Conservation (phyloP, 768 basidiomycete genomes). For the Naematelia encephala region DNA sequence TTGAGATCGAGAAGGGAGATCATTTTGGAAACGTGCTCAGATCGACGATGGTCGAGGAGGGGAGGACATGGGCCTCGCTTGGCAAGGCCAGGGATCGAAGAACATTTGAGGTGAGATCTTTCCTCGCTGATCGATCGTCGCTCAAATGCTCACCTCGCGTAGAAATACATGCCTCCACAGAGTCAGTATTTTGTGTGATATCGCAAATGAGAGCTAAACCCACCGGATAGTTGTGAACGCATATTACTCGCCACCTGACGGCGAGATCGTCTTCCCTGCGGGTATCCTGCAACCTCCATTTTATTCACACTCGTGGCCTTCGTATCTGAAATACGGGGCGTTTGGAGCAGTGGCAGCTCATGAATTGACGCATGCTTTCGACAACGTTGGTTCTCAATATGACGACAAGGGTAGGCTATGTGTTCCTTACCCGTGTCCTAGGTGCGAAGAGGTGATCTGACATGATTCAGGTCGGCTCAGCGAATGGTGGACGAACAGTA, state of each 20-base stretch:
- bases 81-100: conserved; percentile 68
- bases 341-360: conserved; percentile 91
- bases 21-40: conserved; percentile 82
- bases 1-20: conserved; percentile 63
- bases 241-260: conserved; percentile 63
- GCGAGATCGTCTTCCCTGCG: conserved; percentile 91
- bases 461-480: conserved; percentile 28
- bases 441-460: background rate
- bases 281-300: conserved; percentile 91
- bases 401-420: conserved; percentile 77
- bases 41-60: conserved; percentile 60
- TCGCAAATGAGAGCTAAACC: conserved; percentile 32
- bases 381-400: conserved; percentile 75
- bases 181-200: background rate
- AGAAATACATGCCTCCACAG: background rate
- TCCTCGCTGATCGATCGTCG: background rate
- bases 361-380: conserved; percentile 67
- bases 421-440: background rate
- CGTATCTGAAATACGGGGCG: conserved; percentile 83
- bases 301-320: conserved; percentile 81
- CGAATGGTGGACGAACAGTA: conserved; percentile 51
- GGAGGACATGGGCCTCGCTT: conserved; percentile 70
- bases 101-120: conserved; percentile 72
- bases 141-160: background rate
- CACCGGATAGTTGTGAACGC: conserved; percentile 43